Percentiles rank a stretch among this genome's conserved stretches.
These are phyloP conservation scores for Bondarzewia mesenterica DNA, from an alignment of 1,284 basidiomycete species.

Conservation along the genomic window DNA sequence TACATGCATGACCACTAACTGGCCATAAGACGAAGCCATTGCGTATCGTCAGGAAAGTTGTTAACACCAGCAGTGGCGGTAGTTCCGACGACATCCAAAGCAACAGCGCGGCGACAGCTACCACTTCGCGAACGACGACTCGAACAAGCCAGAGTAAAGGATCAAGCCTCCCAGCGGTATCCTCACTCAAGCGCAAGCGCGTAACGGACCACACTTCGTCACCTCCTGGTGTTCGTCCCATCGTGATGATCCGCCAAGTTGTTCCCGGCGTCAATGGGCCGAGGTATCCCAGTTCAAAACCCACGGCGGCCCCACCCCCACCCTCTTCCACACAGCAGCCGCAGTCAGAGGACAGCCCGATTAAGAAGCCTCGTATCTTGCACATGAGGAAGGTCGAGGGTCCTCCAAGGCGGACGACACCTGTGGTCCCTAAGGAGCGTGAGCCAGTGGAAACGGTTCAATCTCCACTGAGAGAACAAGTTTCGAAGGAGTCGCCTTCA, in stretches of 20 bases:
- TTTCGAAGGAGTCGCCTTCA: not conserved
- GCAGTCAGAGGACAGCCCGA: not conserved
- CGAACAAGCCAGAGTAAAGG: not conserved
- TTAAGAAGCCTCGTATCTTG: conserved; percentile 5
- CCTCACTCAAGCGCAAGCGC: conserved; percentile 34
- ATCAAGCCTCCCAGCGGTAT: conserved; percentile 4
- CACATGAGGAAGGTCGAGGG: conserved; percentile 5
- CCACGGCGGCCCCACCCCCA: not conserved
- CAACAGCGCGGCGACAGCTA: not conserved
- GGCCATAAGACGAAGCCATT: conserved; percentile 8
- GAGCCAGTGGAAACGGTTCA: not conserved
- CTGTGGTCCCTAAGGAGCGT: not conserved
- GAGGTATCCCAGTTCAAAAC: not conserved
- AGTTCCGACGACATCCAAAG: conserved; percentile 18
- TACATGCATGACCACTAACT: not conserved
- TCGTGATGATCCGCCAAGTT: conserved; percentile 24
- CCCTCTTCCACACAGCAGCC: not conserved
- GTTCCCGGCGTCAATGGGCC: conserved; percentile 3
- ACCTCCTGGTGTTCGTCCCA: conserved; percentile 14
- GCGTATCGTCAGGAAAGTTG: conserved; percentile 5
- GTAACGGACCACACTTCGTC: conserved; percentile 20
- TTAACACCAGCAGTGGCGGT: conserved; percentile 16
- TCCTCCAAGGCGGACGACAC: not conserved
- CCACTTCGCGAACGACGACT: not conserved
- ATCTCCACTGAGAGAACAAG: not conserved